These are phyloP conservation scores for Candida stauntonica DNA, from an alignment of 805 yeast species.

Conservation along the genomic window DNA sequence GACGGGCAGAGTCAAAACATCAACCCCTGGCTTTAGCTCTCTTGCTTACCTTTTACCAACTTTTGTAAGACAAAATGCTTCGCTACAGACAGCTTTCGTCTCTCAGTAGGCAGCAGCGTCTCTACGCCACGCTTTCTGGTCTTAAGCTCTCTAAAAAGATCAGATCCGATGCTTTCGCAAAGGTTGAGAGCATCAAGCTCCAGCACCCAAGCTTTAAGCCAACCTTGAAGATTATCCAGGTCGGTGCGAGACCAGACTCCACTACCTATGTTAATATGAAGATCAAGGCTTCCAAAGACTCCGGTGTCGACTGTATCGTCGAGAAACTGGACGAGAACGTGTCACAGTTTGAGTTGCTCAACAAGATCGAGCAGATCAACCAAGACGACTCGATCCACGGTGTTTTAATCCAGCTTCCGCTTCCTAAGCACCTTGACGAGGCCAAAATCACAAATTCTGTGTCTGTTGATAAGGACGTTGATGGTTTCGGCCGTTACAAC, in stretches of 20 bases:
- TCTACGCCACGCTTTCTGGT: conserved; percentile 40
- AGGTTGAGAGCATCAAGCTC: conserved; percentile 29
- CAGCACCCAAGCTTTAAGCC: conserved; percentile 57
- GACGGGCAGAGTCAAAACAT: too few species aligned
- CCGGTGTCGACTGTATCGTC: conserved; percentile 58
- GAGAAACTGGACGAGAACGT: conserved; percentile 54
- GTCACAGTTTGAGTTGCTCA: conserved; percentile 51
- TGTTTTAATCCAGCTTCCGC: conserved; percentile 69
- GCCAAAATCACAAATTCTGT: conserved; percentile 64
- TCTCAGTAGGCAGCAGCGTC: conserved; percentile 23
- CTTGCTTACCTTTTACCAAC: too few species aligned
- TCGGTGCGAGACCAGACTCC: conserved; percentile 75
- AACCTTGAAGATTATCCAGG: conserved; percentile 65
- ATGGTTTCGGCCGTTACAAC: conserved; percentile 76
- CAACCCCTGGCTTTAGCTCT: too few species aligned
- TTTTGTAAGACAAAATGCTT: conserved; percentile 9
- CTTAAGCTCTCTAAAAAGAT: conserved; percentile 40
- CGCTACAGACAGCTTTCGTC: conserved; percentile 8
- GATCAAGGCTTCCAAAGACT: conserved; percentile 68
- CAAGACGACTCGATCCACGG: conserved; percentile 62
- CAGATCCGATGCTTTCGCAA: conserved; percentile 38
- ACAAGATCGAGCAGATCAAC: conserved; percentile 53
- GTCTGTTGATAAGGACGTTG: conserved; percentile 67
- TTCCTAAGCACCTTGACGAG: conserved; percentile 69
- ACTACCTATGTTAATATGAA: conserved; percentile 81